Conservation (phyloP, 192 early-diverging fungal genomes). For the Backusella australiensis region DNA sequence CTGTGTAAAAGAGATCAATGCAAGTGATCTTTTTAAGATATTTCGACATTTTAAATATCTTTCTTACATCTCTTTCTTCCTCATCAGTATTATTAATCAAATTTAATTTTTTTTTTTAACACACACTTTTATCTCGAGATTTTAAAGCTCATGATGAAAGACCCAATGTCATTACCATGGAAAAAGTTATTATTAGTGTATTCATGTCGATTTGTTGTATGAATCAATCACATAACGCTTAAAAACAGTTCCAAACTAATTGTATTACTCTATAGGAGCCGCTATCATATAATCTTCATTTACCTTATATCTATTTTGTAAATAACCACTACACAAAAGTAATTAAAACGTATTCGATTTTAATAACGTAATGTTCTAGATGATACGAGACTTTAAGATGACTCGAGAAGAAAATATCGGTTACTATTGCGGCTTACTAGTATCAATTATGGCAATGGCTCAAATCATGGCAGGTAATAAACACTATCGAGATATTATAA, state of each 20-base stretch:
- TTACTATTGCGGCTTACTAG: conserved; percentile 44
- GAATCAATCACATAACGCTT: neutral
- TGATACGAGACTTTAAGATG: conserved; percentile 65
- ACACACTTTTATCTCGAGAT: too few species aligned
- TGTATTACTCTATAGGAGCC: neutral
- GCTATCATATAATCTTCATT: conserved; percentile 11
- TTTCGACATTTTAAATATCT: too few species aligned
- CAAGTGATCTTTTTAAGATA: too few species aligned
- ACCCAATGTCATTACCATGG: neutral
- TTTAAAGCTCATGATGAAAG: neutral
- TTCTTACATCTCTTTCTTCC: too few species aligned
- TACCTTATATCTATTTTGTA: conserved; percentile 19
- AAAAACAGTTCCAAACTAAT: neutral
- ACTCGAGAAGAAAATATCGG: conserved; percentile 56
- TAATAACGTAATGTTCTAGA: neutral
- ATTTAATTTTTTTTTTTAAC: too few species aligned
- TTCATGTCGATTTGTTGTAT: neutral
- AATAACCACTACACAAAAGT: neutral
- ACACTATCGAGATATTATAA: neutral
- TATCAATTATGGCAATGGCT: conserved; percentile 45
- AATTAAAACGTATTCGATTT: neutral
- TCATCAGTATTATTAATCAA: too few species aligned
- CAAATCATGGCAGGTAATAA: conserved; percentile 45
- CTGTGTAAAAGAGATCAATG: too few species aligned
- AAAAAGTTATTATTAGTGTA: neutral